Conservation (phyloP, 2,329 filamentous ascomycete genomes). For the Apiospora sp. region DNA sequence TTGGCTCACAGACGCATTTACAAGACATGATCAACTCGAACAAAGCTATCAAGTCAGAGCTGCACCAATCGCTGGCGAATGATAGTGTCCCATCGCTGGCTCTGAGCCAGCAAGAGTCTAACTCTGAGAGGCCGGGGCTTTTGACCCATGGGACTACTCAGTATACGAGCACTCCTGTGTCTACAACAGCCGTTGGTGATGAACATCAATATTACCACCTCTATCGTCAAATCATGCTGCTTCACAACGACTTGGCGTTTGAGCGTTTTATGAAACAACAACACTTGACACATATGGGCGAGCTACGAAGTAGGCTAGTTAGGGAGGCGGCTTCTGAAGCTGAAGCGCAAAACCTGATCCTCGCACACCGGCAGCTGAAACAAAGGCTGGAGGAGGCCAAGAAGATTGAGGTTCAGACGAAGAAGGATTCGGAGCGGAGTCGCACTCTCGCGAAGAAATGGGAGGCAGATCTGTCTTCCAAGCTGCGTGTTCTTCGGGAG, state of each 20-base stretch:
- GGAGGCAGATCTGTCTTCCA: constrained; percentile 74
- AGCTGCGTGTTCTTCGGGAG: constrained; percentile 71
- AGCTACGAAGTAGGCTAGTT: constrained; percentile 77
- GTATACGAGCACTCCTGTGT: constrained; percentile 38
- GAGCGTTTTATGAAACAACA: constrained; percentile 86
- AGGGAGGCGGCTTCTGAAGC: constrained; percentile 81
- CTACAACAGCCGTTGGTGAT: constrained; percentile 32
- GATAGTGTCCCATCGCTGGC: constrained; percentile 65
- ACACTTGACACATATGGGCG: constrained; percentile 82
- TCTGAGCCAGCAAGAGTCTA: constrained; percentile 58
- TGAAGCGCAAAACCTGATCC: constrained; percentile 82
- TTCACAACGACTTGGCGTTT: constrained; percentile 84
- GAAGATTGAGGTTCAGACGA: constrained; percentile 72
- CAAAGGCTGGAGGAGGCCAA: constrained; percentile 77
- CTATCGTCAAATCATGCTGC: constrained; percentile 75
- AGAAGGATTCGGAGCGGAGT: constrained; percentile 75
- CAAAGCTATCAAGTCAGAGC: constrained; percentile 62
- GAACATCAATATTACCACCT: constrained; percentile 57
- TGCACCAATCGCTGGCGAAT: constrained; percentile 64
- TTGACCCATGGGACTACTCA: constrained; percentile 41
- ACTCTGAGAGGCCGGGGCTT: constrained; percentile 47
- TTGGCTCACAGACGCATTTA: constrained; percentile 62
- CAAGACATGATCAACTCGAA: constrained; percentile 69
- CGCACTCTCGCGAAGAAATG: constrained; percentile 79
- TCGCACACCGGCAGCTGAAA: constrained; percentile 77